Percentiles rank a stretch among this genome's conserved stretches.
Evolutionary conservation across 177 flowering plant genomes (phyloP).

Genomic region (Vitis hybrid): DNA sequence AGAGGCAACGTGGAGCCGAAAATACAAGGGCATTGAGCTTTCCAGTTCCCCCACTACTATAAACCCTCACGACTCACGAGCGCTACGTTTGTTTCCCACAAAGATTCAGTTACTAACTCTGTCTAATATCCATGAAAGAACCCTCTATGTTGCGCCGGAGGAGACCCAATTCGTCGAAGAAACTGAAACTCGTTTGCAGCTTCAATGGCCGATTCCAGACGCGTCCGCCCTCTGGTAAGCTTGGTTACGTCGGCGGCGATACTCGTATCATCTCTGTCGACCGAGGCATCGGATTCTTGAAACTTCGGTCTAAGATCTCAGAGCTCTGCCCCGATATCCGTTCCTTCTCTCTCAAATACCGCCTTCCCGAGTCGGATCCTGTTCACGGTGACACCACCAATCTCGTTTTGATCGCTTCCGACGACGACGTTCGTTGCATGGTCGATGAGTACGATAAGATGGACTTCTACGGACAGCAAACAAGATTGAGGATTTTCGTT

Average conservation of each 20-base stretch:
- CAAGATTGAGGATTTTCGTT: slow-evolving; percentile 31
- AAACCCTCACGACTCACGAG: too few relatives aligned
- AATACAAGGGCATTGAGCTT: too few relatives aligned
- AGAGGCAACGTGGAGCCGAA: too few relatives aligned
- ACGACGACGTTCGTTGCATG: slow-evolving; percentile 42
- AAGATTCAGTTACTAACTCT: background rate
- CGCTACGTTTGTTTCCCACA: background rate
- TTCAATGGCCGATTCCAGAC: slow-evolving; percentile 27
- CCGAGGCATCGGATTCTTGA: slow-evolving; percentile 16
- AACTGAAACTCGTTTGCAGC: slow-evolving; percentile 38
- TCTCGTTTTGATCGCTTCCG: slow-evolving; percentile 20
- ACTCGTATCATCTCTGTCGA: slow-evolving; percentile 25
- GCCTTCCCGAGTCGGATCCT: slow-evolving; percentile 7
- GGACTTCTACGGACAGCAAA: slow-evolving; percentile 17
- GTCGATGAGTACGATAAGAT: slow-evolving; percentile 31
- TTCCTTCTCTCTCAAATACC: slow-evolving; percentile 25
- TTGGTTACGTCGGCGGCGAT: slow-evolving; percentile 33
- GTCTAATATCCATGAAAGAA: slow-evolving; percentile 23
- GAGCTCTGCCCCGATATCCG: slow-evolving; percentile 20
- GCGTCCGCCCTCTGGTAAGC: slow-evolving; percentile 18
- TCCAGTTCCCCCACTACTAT: too few relatives aligned
- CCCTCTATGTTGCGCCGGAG: slow-evolving; percentile 15
- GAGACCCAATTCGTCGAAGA: slow-evolving; percentile 7
- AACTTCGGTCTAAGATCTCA: slow-evolving; percentile 19
- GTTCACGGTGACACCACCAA: background rate